A percentile compares a stretch with the other conserved stretches of the same genome.
Conservation (phyloP, 2,329 filamentous ascomycete genomes). For the Paraphaeosphaeria sporulosa region DNA sequence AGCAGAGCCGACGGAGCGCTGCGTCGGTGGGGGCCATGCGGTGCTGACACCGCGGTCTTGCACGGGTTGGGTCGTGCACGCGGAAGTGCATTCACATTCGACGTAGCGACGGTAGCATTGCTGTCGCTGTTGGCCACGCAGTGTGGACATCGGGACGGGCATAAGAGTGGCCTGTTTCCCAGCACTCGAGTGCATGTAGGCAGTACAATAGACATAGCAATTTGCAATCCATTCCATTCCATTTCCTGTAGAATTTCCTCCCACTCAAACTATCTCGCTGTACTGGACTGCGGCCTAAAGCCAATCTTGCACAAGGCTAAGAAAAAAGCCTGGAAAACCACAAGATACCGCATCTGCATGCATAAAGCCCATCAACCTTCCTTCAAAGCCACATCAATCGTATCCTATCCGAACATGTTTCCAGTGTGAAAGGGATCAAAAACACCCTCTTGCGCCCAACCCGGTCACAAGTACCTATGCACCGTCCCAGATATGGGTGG, state of each 20-base stretch:
- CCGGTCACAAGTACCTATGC: neutral
- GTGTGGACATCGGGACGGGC: too few relatives aligned
- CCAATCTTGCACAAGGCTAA: neutral
- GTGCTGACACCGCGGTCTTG: too few relatives aligned
- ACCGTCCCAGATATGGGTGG: neutral
- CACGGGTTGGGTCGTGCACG: too few relatives aligned
- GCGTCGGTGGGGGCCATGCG: too few relatives aligned
- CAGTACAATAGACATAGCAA: neutral
- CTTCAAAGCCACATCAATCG: slow-evolving; percentile 8
- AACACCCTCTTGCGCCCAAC: slow-evolving; percentile 2
- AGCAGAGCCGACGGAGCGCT: too few relatives aligned
- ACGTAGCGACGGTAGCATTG: too few relatives aligned
- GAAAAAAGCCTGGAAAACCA: too few relatives aligned
- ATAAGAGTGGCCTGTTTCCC: too few relatives aligned
- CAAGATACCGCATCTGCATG: too few relatives aligned
- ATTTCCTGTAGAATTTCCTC: neutral
- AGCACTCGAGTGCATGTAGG: neutral
- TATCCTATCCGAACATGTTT: slow-evolving; percentile 7
- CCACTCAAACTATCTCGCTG: neutral
- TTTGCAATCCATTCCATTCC: slow-evolving; percentile 5
- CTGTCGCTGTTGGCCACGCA: too few relatives aligned
- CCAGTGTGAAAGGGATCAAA: neutral
- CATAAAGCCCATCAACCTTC: neutral
- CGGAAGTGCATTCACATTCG: too few relatives aligned
- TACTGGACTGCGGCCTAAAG: neutral